Evolutionary conservation across 2,329 filamentous ascomycete genomes (phyloP).

Genomic region (Trichoderma harzianum): DNA sequence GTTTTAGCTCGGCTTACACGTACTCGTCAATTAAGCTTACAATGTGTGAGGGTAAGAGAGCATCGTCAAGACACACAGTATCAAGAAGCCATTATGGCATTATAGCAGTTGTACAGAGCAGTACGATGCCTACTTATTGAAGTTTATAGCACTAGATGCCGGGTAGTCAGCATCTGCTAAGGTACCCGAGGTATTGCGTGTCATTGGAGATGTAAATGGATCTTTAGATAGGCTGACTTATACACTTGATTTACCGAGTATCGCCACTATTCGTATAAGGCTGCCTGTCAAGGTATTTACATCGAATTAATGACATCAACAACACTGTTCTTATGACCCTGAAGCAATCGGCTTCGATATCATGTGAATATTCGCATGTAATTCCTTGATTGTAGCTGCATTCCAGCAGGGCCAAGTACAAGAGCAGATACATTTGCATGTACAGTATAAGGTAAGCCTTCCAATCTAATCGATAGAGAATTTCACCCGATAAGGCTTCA

Average conservation of each 20-base stretch:
- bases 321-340: background rate
- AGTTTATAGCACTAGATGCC: background rate
- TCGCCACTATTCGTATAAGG: background rate
- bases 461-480: background rate
- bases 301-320: background rate
- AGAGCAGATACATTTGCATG: background rate
- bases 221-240: background rate
- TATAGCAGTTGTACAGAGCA: background rate
- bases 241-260: background rate
- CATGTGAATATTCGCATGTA: background rate
- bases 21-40: background rate
- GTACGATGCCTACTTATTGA: background rate
- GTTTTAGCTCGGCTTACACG: background rate
- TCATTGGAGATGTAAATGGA: background rate
- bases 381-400: background rate
- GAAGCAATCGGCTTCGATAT: background rate
- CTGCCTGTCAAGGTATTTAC: background rate
- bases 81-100: background rate
- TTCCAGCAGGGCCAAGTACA: background rate
- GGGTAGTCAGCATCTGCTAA: background rate
- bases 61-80: background rate
- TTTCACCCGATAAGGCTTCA: background rate
- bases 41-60: background rate
- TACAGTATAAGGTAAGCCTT: background rate
- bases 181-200: too few relatives aligned